Evolutionary conservation across 345 rosid genomes (phyloP).

Genomic region (Carallia pectinifolia): DNA sequence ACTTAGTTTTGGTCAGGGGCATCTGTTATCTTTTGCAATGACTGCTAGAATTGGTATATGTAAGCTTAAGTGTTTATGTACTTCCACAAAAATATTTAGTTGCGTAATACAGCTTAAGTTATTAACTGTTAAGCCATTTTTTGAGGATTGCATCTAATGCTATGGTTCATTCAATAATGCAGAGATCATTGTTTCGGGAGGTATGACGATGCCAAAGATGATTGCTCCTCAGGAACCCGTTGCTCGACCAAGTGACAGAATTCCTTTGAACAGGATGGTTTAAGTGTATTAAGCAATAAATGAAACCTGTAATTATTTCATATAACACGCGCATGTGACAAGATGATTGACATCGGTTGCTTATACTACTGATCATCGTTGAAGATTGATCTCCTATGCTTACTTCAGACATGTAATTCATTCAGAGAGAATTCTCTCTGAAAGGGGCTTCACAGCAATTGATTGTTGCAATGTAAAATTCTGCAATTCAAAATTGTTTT

Average conservation of each 20-base stretch:
- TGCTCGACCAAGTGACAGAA: conserved; percentile 39
- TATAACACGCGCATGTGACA: neutral
- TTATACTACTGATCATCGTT: neutral
- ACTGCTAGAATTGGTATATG: too few species aligned
- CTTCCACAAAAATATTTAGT: too few species aligned
- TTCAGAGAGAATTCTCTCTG: too few species aligned
- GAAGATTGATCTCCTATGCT: neutral
- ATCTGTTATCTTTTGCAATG: too few species aligned
- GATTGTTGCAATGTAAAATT: too few species aligned
- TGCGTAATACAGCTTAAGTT: too few species aligned
- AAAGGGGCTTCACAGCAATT: too few species aligned
- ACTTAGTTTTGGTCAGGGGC: too few species aligned
- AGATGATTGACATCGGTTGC: neutral
- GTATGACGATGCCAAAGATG: conserved; percentile 70
- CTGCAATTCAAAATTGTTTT: too few species aligned
- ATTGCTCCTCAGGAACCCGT: conserved; percentile 49
- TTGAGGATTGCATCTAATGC: too few species aligned
- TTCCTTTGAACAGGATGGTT: conserved; percentile 45
- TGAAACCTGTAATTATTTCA: conserved; percentile 8
- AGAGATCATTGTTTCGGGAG: conserved; percentile 71
- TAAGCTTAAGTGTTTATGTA: too few species aligned
- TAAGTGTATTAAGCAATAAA: conserved; percentile 14
- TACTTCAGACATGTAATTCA: neutral
- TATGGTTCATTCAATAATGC: conserved; percentile 13
- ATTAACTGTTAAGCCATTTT: too few species aligned